Conservation (phyloP, 371 early-diverging fungal species). For the Circinella umbellata region DNA sequence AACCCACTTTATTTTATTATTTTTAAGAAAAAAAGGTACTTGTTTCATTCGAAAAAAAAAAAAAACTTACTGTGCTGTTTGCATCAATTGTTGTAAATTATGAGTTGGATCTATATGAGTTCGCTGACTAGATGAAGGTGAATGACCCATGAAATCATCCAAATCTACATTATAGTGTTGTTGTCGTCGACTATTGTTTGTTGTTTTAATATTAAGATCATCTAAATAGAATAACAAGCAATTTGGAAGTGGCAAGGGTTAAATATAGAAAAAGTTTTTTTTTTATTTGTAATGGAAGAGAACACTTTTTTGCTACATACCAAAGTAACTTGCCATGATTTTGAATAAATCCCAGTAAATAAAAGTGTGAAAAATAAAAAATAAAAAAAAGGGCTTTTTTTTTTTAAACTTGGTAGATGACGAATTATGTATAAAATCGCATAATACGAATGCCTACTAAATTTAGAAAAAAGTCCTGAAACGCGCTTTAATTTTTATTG, state of each 20-base stretch:
- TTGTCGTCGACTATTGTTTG: neutral
- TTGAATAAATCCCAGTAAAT: neutral
- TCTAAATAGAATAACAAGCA: neutral
- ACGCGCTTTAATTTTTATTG: neutral
- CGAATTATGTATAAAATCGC: conserved; percentile 1
- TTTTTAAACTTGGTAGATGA: no score
- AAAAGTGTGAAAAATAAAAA: neutral
- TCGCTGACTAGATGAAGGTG: neutral
- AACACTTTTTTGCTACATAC: neutral
- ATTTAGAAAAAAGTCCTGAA: no score
- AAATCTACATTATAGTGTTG: conserved; percentile 10
- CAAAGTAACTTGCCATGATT: conserved; percentile 14
- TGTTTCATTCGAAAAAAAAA: neutral
- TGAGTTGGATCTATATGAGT: conserved; percentile 2
- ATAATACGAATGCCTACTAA: no score
- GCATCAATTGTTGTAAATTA: conserved; percentile 35
- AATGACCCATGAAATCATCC: conserved; percentile 13
- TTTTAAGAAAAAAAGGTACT: neutral
- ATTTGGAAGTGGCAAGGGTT: neutral
- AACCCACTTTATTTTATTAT: neutral
- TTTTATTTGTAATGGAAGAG: no score
- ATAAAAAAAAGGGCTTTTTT: no score
- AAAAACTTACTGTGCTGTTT: conserved; percentile 40
- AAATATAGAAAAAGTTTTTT: neutral
- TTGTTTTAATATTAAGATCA: conserved; percentile 10